Conservation (phyloP, 768 basidiomycete genomes). For the Cystofilobasidium capitatum region DNA sequence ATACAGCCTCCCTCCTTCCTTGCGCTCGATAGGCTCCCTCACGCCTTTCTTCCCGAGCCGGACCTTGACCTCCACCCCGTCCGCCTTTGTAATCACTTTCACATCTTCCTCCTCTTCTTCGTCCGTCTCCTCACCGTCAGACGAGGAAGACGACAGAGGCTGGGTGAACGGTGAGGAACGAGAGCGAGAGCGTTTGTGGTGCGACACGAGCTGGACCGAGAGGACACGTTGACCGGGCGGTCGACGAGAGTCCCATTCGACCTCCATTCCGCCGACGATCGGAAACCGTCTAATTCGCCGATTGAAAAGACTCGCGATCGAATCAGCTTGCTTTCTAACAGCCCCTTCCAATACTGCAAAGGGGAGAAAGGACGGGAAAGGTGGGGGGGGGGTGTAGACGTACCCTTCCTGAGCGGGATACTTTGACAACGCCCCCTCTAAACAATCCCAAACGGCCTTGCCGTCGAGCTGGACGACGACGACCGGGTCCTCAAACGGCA, state of each 20-base stretch:
- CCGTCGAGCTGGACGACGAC: conserved; percentile 62
- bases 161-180: no score
- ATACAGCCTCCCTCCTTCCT: conserved; percentile 53
- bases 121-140: conserved; percentile 38
- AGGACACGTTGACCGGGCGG: conserved; percentile 62
- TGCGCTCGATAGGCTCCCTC: conserved; percentile 49
- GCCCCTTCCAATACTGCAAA: conserved; percentile 16
- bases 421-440: conserved; percentile 61
- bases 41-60: conserved; percentile 30
- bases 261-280: conserved; percentile 69
- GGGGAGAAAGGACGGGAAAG: no score
- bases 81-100: conserved; percentile 31
- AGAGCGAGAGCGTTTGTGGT: neutral
- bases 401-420: conserved; percentile 90
- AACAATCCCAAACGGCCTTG: conserved; percentile 55
- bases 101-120: conserved; percentile 35
- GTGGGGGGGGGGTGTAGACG: conserved; percentile 26
- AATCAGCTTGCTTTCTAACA: neutral
- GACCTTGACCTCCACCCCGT: conserved; percentile 36
- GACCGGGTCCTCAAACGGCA: conserved; percentile 78
- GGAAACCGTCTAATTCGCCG: conserved; percentile 95
- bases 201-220: conserved; percentile 45
- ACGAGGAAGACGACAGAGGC: neutral
- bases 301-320: no score
- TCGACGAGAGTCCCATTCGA: conserved; percentile 74